Percentiles rank a stretch among this genome's conserved stretches.
These are phyloP conservation scores for Tolypocladium nubicola DNA, from an alignment of 2,329 filamentous ascomycete genomes.

Conservation along the genomic window DNA sequence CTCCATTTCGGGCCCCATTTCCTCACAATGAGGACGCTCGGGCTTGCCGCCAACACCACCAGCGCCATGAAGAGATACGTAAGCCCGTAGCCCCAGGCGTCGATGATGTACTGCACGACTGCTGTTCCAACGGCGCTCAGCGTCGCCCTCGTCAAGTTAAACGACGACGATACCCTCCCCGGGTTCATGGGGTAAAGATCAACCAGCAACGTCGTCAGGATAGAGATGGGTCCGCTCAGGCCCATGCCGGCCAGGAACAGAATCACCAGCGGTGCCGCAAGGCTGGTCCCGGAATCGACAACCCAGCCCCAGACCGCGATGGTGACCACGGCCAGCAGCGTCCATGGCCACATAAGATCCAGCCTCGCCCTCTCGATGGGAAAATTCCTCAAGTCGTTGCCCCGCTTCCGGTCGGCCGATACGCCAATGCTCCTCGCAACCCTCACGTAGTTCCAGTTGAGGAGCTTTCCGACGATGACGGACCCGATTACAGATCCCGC, in stretches of 20 bases:
- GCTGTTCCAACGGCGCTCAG: slow-evolving; percentile 29
- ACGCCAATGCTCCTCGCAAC: slow-evolving; percentile 38
- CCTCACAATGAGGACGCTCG: slow-evolving; percentile 16
- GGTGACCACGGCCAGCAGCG: slow-evolving; percentile 31
- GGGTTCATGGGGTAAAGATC: slow-evolving; percentile 31
- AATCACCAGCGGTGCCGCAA: slow-evolving; percentile 29
- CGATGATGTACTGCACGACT: slow-evolving; percentile 28
- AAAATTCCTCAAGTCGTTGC: slow-evolving; percentile 21
- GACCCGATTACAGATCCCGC: slow-evolving; percentile 24
- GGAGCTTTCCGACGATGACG: slow-evolving; percentile 32
- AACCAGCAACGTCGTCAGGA: slow-evolving; percentile 28
- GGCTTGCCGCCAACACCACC: slow-evolving; percentile 15
- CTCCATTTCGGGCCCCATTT: slow-evolving; percentile 21
- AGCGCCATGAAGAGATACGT: slow-evolving; percentile 24
- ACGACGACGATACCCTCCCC: slow-evolving; percentile 28
- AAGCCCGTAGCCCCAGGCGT: slow-evolving; percentile 28
- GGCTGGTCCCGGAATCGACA: slow-evolving; percentile 22
- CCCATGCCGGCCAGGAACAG: slow-evolving; percentile 25
- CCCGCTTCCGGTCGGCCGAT: slow-evolving; percentile 33
- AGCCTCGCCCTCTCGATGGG: slow-evolving; percentile 27
- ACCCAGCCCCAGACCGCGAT: slow-evolving; percentile 33
- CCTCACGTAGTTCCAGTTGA: slow-evolving; percentile 52
- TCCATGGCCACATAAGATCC: slow-evolving; percentile 24
- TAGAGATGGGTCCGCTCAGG: slow-evolving; percentile 27
- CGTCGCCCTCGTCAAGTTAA: slow-evolving; percentile 28